Evolutionary conservation across 768 basidiomycete genomes (phyloP).

Genomic region (Leccinum rimulosum): DNA sequence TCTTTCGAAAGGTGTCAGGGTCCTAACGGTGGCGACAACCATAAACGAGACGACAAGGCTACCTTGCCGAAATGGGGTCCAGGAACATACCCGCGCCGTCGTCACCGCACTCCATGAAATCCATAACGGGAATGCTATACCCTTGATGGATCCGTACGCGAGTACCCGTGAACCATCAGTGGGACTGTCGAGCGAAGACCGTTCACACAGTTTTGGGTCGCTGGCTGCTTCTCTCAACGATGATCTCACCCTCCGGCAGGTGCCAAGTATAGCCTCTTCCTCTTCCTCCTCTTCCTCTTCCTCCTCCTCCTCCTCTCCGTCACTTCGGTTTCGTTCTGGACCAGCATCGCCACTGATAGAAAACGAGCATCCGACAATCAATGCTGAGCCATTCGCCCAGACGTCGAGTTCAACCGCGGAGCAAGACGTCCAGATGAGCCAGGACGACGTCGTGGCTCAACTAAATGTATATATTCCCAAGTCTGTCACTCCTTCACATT

Average conservation of each 20-base stretch:
- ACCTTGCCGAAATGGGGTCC: constrained; percentile 48
- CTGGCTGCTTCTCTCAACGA: constrained; percentile 5
- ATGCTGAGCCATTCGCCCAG: constrained; percentile 8
- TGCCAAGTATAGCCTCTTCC: constrained; percentile 15
- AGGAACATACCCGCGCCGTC: constrained; percentile 61
- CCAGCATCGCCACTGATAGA: neutral
- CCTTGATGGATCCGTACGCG: constrained; percentile 18
- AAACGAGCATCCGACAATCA: neutral
- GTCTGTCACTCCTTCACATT: constrained; percentile 65
- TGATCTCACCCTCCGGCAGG: constrained; percentile 14
- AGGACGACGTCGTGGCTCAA: constrained; percentile 55
- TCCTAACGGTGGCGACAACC: constrained; percentile 62
- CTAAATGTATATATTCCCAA: constrained; percentile 60
- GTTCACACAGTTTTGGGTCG: constrained; percentile 16
- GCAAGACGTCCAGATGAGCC: constrained; percentile 27
- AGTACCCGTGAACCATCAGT: constrained; percentile 5
- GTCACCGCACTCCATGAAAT: constrained; percentile 69
- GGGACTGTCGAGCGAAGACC: constrained; percentile 17
- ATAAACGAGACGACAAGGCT: constrained; percentile 76
- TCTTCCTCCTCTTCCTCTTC: neutral
- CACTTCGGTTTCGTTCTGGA: constrained; percentile 7
- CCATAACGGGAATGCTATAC: constrained; percentile 51
- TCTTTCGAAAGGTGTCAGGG: constrained; percentile 76
- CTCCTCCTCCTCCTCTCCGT: constrained; percentile 9
- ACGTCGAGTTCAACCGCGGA: constrained; percentile 5